Base-by-base conservation (phyloP, 441 rosid species). In the Pelargonium australe region DNA sequence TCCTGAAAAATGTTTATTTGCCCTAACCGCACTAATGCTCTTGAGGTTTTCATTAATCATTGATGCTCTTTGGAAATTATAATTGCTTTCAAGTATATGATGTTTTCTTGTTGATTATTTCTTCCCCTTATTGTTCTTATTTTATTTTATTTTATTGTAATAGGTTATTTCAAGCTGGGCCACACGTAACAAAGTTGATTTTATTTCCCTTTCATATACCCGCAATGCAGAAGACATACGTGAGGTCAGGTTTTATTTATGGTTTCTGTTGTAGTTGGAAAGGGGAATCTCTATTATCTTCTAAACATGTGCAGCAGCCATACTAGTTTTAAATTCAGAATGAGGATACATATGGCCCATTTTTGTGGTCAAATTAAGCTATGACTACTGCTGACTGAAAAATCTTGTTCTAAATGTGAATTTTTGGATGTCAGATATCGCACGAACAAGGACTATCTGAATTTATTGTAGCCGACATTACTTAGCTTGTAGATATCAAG, bases 151-250 rank as follows among this genome's bases (percentile, higher is more conserved):
- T 1, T 20, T 20, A 20, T 20, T 44, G 63, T 17, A 7, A 20
- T 20, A 75, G 78, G 34, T 75, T 28, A 75, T 75, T 34, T 75
- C 78, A 4, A 67, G 57, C 7, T 75, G 78, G 78, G 78, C 74
- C 10, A 62, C 72, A 47, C 62, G 64, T 12, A 75, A 75, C 72
- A 71, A 70, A 40, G 55, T 75, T 43, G 68, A 75, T 28, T 70
- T 75, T 20, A 75, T 75, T 60, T 75, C 78, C 11, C 74, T 75
- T 64, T 75, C 78, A 0, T 75, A 71, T 68, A 71, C 78, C 65
- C 71, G 78, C 43, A 72, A 25, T 0, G 75, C 34, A 1, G 75
- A 75, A 40, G 74, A 75, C 55, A 70, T 75, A 14, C 58, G 70
- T 31, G 78, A 75, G 74, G 78, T 75, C 51, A 12, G 68, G 51